Conservation (phyloP, 768 basidiomycete genomes). For the Lentinula edodes region DNA sequence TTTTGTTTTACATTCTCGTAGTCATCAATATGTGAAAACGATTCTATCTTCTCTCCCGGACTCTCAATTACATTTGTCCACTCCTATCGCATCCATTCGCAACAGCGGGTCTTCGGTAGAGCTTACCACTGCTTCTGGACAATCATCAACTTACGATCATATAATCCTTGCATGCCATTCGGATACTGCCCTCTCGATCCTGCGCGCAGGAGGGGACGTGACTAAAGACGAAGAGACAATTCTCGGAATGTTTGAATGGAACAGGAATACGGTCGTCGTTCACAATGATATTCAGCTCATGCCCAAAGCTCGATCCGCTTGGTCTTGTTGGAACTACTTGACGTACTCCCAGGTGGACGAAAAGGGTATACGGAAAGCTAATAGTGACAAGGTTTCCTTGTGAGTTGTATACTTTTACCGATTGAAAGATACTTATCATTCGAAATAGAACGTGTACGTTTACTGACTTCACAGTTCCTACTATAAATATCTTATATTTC, state of each 20-base stretch:
- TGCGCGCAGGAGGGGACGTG: conserved; percentile 30
- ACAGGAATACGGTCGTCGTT: conserved; percentile 58
- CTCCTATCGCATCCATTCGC: conserved; percentile 45
- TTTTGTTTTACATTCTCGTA: conserved; percentile 16
- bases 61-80: conserved; percentile 52
- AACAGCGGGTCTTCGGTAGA: conserved; percentile 26
- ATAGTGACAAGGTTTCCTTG: conserved; percentile 59
- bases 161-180: conserved; percentile 75
- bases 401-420: conserved; percentile 24
- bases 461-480: neutral
- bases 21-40: conserved; percentile 60
- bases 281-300: conserved; percentile 53
- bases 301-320: conserved; percentile 54
- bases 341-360: conserved; percentile 37
- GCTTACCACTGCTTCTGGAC: conserved; percentile 43
- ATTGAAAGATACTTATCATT: neutral
- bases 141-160: conserved; percentile 50
- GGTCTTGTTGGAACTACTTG: conserved; percentile 83
- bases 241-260: conserved; percentile 60
- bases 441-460: conserved; percentile 36
- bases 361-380: conserved; percentile 32
- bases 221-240: conserved; percentile 42
- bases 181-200: conserved; percentile 50
- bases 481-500: neutral
- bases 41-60: conserved; percentile 51